A percentile compares a stretch with the other conserved stretches of the same genome.
Evolutionary conservation across 2,329 filamentous ascomycete genomes (phyloP).

Genomic region (Canariomyces notabilis): DNA sequence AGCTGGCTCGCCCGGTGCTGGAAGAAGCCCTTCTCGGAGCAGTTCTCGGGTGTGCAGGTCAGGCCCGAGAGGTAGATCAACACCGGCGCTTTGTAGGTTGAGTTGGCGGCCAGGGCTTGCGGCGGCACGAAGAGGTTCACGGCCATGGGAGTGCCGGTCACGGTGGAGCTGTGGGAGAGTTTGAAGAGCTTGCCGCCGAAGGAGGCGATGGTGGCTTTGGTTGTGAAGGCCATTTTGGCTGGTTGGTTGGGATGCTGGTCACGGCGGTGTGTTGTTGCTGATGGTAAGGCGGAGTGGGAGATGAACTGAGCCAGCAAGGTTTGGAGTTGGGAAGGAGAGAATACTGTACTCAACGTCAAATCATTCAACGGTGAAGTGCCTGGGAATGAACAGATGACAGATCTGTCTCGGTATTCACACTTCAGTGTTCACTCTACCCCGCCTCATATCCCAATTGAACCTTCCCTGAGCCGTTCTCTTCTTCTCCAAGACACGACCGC

Average conservation of each 20-base stretch:
- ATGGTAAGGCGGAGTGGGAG: neutral
- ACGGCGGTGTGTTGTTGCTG: neutral
- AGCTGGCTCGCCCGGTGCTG: constrained; percentile 73
- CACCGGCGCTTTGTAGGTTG: constrained; percentile 66
- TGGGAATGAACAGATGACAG: neutral
- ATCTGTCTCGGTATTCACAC: neutral
- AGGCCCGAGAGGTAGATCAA: constrained; percentile 91
- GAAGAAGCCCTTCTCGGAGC: constrained; percentile 81
- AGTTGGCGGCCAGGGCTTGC: constrained; percentile 46
- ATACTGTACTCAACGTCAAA: neutral
- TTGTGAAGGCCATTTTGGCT: constrained; percentile 71
- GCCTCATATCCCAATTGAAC: neutral
- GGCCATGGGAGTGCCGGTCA: constrained; percentile 82
- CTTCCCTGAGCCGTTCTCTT: neutral
- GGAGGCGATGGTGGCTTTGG: constrained; percentile 79
- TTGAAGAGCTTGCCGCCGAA: constrained; percentile 95
- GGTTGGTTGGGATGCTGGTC: neutral
- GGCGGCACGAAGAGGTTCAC: constrained; percentile 90
- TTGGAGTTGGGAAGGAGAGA: neutral
- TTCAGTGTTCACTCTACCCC: neutral
- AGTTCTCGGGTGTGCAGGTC: constrained; percentile 90
- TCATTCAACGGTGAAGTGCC: no score
- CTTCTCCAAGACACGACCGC: neutral
- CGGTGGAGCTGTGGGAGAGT: constrained; percentile 75
- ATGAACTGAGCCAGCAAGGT: neutral